Base-by-base conservation (phyloP, 169 alveolate genomes). In the Toxoplasma gondii region DNA sequence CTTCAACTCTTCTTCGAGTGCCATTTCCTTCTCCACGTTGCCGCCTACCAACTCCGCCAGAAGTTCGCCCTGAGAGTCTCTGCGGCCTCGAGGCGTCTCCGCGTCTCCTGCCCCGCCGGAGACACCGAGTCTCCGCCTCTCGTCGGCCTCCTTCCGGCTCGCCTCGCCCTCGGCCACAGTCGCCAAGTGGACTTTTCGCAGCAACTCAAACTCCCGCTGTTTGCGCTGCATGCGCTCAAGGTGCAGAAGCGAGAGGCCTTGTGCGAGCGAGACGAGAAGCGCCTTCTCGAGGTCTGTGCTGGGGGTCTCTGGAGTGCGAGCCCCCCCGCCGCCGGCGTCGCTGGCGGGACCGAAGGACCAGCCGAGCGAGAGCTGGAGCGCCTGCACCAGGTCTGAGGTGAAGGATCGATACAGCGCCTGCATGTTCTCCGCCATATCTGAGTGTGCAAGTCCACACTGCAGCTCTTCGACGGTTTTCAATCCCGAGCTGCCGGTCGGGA, bases 201-300 rank as follows among this genome's bases (percentile, higher is more conserved):
- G 38, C 54, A 74, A 41, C 94, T 44, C 90, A 16, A 74, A 64
- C 64, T 91, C 88, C 81, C 74, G 90, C 83, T 78, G 88, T 80
- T 19, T 9, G 82, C 78, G 94, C 94, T 91, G 94, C 54, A 12
- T 34, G 80, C 49, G 94, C 88, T 82, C 45, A 39, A 82, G 67
- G 41, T 74, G 84, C 4, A 82, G 39, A 36, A 44, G 88, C 64
- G 64, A 31, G 22, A 82, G 4, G 34, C 67, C 67, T 29, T 41
- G 39, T 5, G 41, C 67, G 29, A 82, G 88, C 1, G 67, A 7
- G 10, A 36, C 31, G 5, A 29, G 36, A 1, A 82, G 64, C 36
- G 67, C n/a, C 34, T 27, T 22, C 64, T 38, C 88, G 64, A 44
- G 67, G 36, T 82, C 45, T 45, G 34, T 38, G 41, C 67, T 64